These are phyloP conservation scores for Saturnispora besseyi DNA, from an alignment of 805 yeast genomes.

Conservation along the genomic window DNA sequence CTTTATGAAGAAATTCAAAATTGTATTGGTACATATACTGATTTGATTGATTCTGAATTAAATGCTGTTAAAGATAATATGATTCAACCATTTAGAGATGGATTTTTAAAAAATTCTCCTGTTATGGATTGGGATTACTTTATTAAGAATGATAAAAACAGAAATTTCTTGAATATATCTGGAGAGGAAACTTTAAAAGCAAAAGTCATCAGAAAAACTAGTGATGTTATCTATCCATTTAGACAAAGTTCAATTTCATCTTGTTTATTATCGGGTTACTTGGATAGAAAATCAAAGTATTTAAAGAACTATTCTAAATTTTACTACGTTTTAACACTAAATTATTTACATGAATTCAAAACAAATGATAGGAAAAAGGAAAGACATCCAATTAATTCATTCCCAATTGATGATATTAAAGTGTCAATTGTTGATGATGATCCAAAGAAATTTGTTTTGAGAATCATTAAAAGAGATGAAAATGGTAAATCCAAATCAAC, in stretches of 20 bases:
- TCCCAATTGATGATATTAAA: slow-evolving; percentile 28
- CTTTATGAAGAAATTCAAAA: slow-evolving; percentile 54
- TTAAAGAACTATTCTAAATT: slow-evolving; percentile 52
- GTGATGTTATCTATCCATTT: slow-evolving; percentile 46
- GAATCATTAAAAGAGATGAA: slow-evolving; percentile 26
- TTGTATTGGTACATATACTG: slow-evolving; percentile 42
- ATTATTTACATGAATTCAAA: slow-evolving; percentile 59
- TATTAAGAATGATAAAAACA: slow-evolving; percentile 36
- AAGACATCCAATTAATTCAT: slow-evolving; percentile 35
- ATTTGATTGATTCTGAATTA: slow-evolving; percentile 43
- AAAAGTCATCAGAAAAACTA: slow-evolving; percentile 37
- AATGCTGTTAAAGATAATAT: slow-evolving; percentile 39
- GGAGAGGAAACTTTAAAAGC: slow-evolving; percentile 22
- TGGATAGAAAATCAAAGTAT: slow-evolving; percentile 54
- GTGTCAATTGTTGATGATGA: slow-evolving; percentile 29
- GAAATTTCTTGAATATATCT: slow-evolving; percentile 33
- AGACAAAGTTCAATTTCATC: slow-evolving; percentile 42
- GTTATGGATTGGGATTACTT: slow-evolving; percentile 65
- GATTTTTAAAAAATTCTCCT: slow-evolving; percentile 48
- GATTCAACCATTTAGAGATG: slow-evolving; percentile 43
- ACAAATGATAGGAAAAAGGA: slow-evolving; percentile 47
- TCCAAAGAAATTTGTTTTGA: slow-evolving; percentile 30
- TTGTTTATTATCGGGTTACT: slow-evolving; percentile 49
- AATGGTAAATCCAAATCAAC: slow-evolving; percentile 23
- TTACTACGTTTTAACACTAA: slow-evolving; percentile 60